phyloP scores from a whole-genome alignment of 2,329 filamentous ascomycete genomes.

The Ceratocystis colombiana region DNA sequence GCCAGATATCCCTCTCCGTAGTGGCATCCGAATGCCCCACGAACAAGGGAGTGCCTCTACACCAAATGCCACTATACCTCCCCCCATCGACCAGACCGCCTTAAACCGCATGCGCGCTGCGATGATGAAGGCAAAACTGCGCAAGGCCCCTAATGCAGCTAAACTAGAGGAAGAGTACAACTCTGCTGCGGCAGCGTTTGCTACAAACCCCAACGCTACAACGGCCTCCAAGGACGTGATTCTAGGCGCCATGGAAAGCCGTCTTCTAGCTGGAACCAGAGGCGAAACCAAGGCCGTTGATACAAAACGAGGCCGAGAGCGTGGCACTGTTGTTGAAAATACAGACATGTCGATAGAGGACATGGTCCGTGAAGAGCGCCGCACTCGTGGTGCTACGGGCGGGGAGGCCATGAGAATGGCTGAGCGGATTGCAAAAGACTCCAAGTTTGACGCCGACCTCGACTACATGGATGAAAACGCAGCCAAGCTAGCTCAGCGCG shows the following conservation, averaged over 20 bases:
- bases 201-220: conserved; percentile 36
- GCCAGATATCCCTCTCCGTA: conserved; percentile 15
- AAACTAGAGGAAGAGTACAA: conserved; percentile 79
- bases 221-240: conserved; percentile 56
- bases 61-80: conserved; percentile 30
- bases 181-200: conserved; percentile 54
- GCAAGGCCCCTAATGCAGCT: conserved; percentile 61
- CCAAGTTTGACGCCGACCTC: conserved; percentile 79
- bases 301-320: conserved; percentile 72
- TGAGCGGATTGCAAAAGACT: conserved; percentile 88
- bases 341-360: conserved; percentile 94
- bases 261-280: conserved; percentile 66
- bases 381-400: conserved; percentile 65
- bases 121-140: conserved; percentile 91
- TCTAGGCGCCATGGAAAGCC: conserved; percentile 77
- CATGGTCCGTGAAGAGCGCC: conserved; percentile 89
- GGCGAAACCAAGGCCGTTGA: conserved; percentile 67
- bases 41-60: conserved; percentile 26
- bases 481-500: conserved; percentile 71
- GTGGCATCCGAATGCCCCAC: conserved; percentile 19
- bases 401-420: conserved; percentile 76
- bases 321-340: conserved; percentile 78
- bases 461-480: conserved; percentile 99
- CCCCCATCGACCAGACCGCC: conserved; percentile 62
- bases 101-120: conserved; percentile 86